These are phyloP conservation scores for Baorangia bicolor DNA, from an alignment of 768 basidiomycete genomes.

Conservation along the genomic window DNA sequence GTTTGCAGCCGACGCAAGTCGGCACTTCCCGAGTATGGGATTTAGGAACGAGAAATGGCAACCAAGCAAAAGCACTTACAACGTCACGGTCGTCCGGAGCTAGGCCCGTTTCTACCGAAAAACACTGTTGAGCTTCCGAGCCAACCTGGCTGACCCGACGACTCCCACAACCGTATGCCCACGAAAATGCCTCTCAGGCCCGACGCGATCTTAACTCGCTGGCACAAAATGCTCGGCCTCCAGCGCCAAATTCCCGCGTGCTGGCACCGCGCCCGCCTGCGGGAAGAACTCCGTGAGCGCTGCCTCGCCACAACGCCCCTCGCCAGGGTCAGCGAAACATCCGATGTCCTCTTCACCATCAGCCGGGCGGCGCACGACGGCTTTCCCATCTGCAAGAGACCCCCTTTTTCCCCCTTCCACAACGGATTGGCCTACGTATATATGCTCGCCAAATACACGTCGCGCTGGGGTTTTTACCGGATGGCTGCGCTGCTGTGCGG, in stretches of 20 bases:
- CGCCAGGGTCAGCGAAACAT: slow-evolving; percentile 13
- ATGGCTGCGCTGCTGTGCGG: slow-evolving; percentile 12
- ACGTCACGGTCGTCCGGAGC: too few relatives aligned
- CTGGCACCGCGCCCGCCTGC: slow-evolving; percentile 7
- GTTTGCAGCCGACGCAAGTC: too few relatives aligned
- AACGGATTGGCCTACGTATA: slow-evolving; percentile 11
- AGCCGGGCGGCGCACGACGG: slow-evolving; percentile 10
- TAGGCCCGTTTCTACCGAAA: neutral
- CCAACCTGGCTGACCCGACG: neutral
- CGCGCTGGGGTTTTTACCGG: slow-evolving; percentile 13
- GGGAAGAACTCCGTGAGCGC: slow-evolving; percentile 10
- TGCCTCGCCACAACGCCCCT: slow-evolving; percentile 7
- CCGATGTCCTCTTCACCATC: slow-evolving; percentile 15
- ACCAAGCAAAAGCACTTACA: too few relatives aligned
- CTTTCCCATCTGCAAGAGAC: slow-evolving; percentile 13
- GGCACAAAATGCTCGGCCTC: slow-evolving; percentile 10
- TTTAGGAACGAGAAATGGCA: too few relatives aligned
- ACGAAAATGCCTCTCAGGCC: slow-evolving; percentile 6
- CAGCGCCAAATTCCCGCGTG: slow-evolving; percentile 6
- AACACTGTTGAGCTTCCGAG: neutral
- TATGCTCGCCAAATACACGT: slow-evolving; percentile 14
- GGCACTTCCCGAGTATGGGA: too few relatives aligned
- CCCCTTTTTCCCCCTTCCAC: slow-evolving; percentile 6
- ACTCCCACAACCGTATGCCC: neutral
- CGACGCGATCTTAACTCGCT: slow-evolving; percentile 4